Evolutionary conservation across 2,329 filamentous ascomycete genomes (phyloP).

Genomic region (Pleoardoris graminearum): DNA sequence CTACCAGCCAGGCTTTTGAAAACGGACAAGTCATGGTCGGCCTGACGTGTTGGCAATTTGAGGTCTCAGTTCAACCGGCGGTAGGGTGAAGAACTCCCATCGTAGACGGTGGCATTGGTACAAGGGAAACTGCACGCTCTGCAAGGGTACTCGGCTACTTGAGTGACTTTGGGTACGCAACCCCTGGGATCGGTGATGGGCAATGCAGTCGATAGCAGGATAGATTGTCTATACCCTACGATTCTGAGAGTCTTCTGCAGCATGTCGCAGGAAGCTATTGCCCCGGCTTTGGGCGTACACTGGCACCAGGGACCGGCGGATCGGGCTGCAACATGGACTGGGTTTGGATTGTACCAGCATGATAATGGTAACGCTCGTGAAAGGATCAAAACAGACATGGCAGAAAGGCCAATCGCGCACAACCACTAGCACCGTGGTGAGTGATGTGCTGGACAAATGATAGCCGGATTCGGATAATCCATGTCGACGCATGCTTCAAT

Average conservation of each 20-base stretch:
- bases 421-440: slow-evolving; percentile 27
- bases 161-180: slow-evolving; percentile 4
- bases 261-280: slow-evolving; percentile 2
- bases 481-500: slow-evolving; percentile 22
- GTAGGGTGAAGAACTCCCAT: no score
- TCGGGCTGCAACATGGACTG: slow-evolving; percentile 3
- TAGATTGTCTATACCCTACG: slow-evolving; percentile 1
- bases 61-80: no score
- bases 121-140: no score
- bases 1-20: no score
- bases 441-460: slow-evolving; percentile 43
- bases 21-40: no score
- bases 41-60: no score
- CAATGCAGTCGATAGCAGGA: slow-evolving; percentile 21
- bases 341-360: slow-evolving; percentile 13
- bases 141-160: no score
- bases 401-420: no score
- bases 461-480: slow-evolving; percentile 28
- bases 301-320: slow-evolving; percentile 14
- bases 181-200: slow-evolving; percentile 14
- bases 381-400: slow-evolving; percentile 14
- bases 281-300: slow-evolving; percentile 16
- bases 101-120: no score
- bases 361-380: slow-evolving; percentile 16
- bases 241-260: not conserved